Evolutionary conservation across 1,284 basidiomycete genomes (phyloP), one percentile per base, ranked within the genome.

Genomic region (Apiotrichum mycotoxinovorans): DNA sequence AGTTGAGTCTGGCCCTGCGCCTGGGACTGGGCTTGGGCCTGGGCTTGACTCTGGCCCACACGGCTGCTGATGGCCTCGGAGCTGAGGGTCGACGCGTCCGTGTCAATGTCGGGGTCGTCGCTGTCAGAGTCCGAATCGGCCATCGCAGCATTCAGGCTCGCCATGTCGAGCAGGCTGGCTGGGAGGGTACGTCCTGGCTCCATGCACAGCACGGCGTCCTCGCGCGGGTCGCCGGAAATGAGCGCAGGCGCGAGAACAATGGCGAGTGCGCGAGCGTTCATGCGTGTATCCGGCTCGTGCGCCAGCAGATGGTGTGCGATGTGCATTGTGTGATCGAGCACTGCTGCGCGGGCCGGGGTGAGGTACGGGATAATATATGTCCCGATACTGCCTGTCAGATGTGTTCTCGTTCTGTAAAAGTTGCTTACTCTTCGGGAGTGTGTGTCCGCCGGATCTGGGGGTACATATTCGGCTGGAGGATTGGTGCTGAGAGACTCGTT

Each of bases 201-300:
- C 25, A 72, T 47, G 44, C 72, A 71, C 55, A 76, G 54, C 17
- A 56, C 57, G 10, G 67, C 64, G 54, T 76, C 74, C 51, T 67
- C 67, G 8, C 71, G 44, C 10, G 68, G 61, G 47, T 74, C 65
- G 8, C 68, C 66, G 8, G 47, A 17, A n/a, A 76, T 67, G 35
- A 76, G 59, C 3, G 62, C 45, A 7, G 74, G 74, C 1, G 74
- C 67, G 22, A 73, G 52, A 15, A 69, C 65, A 47, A 73, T 72
- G 0, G 74, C 66, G 9, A 69, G 56, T 11, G 57, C 56, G 4
- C 59, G 51, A 5, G 70, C 40, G 1, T 61, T 54, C 74, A 76
- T 76, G 25, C 66, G 65, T 0, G 69, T 70, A 4, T 33, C 14
- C 2, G 25, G 8, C 51, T 70, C 65, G 62, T 60, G 52, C 3